A percentile compares a stretch with the other conserved stretches of the same genome.
Evolutionary conservation across 257 asterid species (phyloP).

Genomic region (Solanum appendiculatum): DNA sequence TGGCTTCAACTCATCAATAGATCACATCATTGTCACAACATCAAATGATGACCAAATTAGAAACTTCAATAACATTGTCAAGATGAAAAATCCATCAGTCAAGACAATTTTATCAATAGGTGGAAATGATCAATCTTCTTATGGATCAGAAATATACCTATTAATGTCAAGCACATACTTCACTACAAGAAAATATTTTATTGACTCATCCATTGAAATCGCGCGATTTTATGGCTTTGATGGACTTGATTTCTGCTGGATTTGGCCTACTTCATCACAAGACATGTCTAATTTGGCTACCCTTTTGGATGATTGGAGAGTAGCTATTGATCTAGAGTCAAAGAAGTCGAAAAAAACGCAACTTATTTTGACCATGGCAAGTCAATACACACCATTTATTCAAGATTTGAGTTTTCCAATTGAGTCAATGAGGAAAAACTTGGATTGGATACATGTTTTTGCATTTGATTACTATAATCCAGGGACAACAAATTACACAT

Average conservation of each 20-base stretch:
- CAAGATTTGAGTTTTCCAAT: not conserved
- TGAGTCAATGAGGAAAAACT: slow-evolving; percentile 1
- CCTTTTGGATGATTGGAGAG: slow-evolving; percentile 11
- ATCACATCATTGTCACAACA: not conserved
- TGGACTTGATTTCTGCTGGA: slow-evolving; percentile 9
- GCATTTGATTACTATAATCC: slow-evolving; percentile 1
- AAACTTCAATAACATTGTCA: not conserved
- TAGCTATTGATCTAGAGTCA: slow-evolving; percentile 5
- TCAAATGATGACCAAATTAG: not conserved
- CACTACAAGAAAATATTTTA: slow-evolving; percentile 5
- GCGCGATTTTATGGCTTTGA: slow-evolving; percentile 5
- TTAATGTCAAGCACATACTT: not conserved
- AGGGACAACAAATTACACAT: not conserved
- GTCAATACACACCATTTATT: slow-evolving; percentile 2
- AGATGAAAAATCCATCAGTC: not conserved
- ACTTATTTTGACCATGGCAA: slow-evolving; percentile 5
- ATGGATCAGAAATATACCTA: not conserved
- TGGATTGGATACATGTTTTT: slow-evolving; percentile 11
- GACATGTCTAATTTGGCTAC: not conserved
- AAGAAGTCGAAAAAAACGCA: not conserved
- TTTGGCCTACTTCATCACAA: not conserved
- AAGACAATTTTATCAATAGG: not conserved
- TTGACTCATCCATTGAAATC: not conserved
- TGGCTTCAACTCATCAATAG: not conserved
- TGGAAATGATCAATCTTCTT: not conserved